Evolutionary conservation across 192 early-diverging fungal genomes (phyloP).

Genomic region (Chytriomyces sp.): DNA sequence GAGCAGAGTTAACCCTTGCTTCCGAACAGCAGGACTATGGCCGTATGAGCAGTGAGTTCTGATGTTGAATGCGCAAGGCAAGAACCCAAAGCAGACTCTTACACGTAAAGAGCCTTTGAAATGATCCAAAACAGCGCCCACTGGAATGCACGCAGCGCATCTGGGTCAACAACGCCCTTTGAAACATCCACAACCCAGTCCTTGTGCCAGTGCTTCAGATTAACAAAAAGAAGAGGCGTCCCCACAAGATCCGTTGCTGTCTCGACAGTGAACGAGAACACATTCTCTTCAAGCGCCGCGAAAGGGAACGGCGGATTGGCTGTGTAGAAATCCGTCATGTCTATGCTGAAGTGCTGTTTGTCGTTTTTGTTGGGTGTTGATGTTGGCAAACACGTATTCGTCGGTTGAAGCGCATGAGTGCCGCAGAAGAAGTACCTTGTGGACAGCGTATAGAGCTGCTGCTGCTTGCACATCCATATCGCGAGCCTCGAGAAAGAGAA

Average conservation of each 20-base stretch:
- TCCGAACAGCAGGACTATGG: constrained; percentile 7
- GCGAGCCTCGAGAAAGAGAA: constrained; percentile 2
- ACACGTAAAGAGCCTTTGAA: constrained; percentile 16
- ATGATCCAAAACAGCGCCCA: constrained; percentile 23
- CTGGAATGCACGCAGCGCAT: constrained; percentile 3
- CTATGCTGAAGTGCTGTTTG: background rate
- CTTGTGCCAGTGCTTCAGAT: constrained; percentile 19
- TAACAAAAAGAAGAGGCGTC: constrained; percentile 12
- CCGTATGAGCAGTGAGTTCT: background rate
- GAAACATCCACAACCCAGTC: constrained; percentile 1
- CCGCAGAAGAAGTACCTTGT: background rate
- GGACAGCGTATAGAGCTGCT: background rate
- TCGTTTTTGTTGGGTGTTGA: background rate
- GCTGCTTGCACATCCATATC: background rate
- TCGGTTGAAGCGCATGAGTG: background rate
- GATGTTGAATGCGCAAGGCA: background rate
- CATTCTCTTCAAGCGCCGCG: background rate
- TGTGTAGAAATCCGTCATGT: background rate
- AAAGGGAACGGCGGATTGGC: constrained; percentile 15
- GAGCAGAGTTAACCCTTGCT: constrained; percentile 13
- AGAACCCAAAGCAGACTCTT: background rate
- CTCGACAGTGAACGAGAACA: background rate
- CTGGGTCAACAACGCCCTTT: background rate
- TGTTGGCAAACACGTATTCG: background rate
- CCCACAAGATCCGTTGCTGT: constrained; percentile 2